Evolutionary conservation across 169 alveolate species (phyloP).

Genomic region (Babesia bovis): DNA sequence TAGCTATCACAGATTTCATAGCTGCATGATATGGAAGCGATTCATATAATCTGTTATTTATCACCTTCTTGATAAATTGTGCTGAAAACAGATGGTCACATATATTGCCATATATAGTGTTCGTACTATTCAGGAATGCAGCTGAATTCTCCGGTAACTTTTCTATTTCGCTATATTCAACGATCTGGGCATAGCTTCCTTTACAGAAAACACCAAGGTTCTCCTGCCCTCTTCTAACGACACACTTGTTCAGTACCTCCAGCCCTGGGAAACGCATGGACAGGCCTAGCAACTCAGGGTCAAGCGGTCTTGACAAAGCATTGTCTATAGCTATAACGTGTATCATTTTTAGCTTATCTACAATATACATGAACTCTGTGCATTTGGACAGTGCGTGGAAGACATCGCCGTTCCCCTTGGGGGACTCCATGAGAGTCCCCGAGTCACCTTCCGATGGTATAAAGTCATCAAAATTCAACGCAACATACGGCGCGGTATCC

Average conservation of each 20-base stretch:
- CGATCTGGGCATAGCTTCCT: slow-evolving; percentile 25
- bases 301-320: slow-evolving; percentile 52
- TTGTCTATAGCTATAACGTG: slow-evolving; percentile 65
- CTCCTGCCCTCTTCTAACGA: slow-evolving; percentile 24
- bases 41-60: slow-evolving; percentile 53
- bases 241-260: slow-evolving; percentile 59
- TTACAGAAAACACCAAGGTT: slow-evolving; percentile 58
- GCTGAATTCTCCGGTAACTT: slow-evolving; percentile 7
- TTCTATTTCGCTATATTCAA: slow-evolving; percentile 63
- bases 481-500: slow-evolving; percentile 57
- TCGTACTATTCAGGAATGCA: slow-evolving; percentile 10
- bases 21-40: slow-evolving; percentile 69
- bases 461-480: slow-evolving; percentile 2
- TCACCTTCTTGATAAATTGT: slow-evolving; percentile 53
- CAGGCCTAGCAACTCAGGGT: slow-evolving; percentile 56
- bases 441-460: background rate
- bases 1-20: slow-evolving; percentile 27
- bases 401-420: slow-evolving; percentile 76
- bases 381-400: slow-evolving; percentile 62
- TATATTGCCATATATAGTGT: slow-evolving; percentile 62
- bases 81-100: slow-evolving; percentile 76
- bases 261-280: slow-evolving; percentile 27
- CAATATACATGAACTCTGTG: slow-evolving; percentile 26
- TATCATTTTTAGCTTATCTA: slow-evolving; percentile 10
- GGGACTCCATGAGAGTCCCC: slow-evolving; percentile 19